Evolutionary conservation across 208 protist genomes (phyloP).

Genomic region (Crithidia acanthocephali): DNA sequence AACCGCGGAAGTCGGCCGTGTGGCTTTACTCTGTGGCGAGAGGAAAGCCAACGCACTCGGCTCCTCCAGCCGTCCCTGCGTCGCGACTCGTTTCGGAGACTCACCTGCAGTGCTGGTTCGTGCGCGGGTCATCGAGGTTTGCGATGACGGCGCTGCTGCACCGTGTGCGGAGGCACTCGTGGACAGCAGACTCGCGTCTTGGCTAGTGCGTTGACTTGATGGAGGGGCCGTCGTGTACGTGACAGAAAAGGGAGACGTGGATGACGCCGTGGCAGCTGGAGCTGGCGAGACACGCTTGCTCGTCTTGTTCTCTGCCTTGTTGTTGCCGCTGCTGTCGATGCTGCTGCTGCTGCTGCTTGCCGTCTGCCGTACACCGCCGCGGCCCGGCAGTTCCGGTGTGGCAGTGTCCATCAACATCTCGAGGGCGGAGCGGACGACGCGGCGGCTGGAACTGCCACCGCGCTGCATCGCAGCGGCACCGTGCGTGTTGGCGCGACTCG

Average conservation of each 20-base stretch:
- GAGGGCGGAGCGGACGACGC: slow-evolving; percentile 77
- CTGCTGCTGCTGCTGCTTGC: background rate
- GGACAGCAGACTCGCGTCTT: background rate
- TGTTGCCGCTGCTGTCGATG: background rate
- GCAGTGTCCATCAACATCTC: slow-evolving; percentile 65
- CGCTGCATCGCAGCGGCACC: background rate
- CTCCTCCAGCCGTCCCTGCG: slow-evolving; percentile 25
- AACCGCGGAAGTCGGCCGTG: background rate
- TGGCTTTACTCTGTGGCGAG: slow-evolving; percentile 36
- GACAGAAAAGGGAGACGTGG: slow-evolving; percentile 46
- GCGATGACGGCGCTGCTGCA: background rate
- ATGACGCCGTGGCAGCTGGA: background rate
- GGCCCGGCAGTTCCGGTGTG: slow-evolving; percentile 49
- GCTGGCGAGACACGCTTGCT: background rate
- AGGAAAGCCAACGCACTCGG: slow-evolving; percentile 74
- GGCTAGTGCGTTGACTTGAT: background rate
- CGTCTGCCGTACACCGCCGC: background rate
- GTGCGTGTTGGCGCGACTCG: slow-evolving; percentile 12
- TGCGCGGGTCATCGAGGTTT: background rate
- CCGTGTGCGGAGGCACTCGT: background rate
- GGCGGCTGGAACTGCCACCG: slow-evolving; percentile 39
- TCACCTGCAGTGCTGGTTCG: background rate
- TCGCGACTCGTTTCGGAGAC: background rate
- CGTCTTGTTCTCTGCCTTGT: background rate
- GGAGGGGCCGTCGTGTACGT: slow-evolving; percentile 45